Evolutionary conservation across 805 yeast genomes (phyloP).

Genomic region (Candida awuae): DNA sequence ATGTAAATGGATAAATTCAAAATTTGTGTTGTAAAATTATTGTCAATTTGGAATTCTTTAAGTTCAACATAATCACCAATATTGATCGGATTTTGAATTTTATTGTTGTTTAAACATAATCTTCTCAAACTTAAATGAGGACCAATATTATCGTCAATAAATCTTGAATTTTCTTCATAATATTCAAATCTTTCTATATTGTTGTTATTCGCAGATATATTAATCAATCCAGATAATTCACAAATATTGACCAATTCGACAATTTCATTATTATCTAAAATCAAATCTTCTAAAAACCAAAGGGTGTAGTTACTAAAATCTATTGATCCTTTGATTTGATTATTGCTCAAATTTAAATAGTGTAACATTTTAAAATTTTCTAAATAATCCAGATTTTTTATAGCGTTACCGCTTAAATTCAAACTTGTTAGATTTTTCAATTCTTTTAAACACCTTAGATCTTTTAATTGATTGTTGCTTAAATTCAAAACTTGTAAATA

Average conservation of each 20-base stretch:
- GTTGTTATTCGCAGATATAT: conserved; percentile 38
- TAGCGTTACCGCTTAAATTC: conserved; percentile 30
- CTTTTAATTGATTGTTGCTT: conserved; percentile 31
- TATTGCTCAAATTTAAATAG: conserved; percentile 34
- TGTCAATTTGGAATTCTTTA: conserved; percentile 39
- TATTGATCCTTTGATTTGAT: conserved; percentile 32
- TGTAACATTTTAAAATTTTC: conserved; percentile 33
- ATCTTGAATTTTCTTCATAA: conserved; percentile 15
- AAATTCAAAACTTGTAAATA: conserved; percentile 38
- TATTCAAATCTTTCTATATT: conserved; percentile 23
- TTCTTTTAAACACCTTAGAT: conserved; percentile 29
- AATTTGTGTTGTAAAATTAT: conserved; percentile 25
- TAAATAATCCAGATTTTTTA: conserved; percentile 32
- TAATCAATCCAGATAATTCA: conserved; percentile 28
- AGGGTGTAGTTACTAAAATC: conserved; percentile 31
- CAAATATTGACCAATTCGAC: conserved; percentile 30
- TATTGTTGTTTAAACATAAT: conserved; percentile 9
- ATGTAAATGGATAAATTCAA: conserved; percentile 28
- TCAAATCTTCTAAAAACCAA: conserved; percentile 36
- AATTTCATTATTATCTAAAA: conserved; percentile 37
- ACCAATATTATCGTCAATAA: conserved; percentile 31
- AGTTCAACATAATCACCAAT: conserved; percentile 31
- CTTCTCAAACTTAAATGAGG: conserved; percentile 9
- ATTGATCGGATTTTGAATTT: conserved; percentile 14
- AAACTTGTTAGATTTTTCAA: conserved; percentile 38